Conservation (phyloP, 148 eudicot genomes). For the Vaccinium darrowii region DNA sequence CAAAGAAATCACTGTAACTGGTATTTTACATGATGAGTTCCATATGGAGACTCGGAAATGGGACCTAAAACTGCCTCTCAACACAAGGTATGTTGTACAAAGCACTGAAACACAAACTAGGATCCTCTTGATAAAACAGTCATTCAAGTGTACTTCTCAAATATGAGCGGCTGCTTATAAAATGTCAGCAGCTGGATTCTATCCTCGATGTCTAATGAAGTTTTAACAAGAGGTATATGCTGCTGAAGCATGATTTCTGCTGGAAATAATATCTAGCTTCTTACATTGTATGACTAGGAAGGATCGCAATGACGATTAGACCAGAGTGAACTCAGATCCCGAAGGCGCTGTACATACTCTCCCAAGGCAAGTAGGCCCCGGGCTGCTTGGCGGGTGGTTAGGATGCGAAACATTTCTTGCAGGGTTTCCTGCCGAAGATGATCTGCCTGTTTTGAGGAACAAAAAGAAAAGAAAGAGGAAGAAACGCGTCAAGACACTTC, state of each 20-base stretch:
- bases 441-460: constrained; percentile 64
- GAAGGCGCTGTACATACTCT: constrained; percentile 80
- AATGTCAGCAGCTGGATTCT: constrained; percentile 23
- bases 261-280: background rate
- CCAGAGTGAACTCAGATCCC: constrained; percentile 72
- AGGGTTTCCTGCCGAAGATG: constrained; percentile 74
- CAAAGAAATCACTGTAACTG: constrained; percentile 7
- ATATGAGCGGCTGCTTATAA: constrained; percentile 15
- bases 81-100: constrained; percentile 15
- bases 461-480: background rate
- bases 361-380: constrained; percentile 78
- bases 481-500: background rate
- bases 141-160: constrained; percentile 10
- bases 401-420: constrained; percentile 63
- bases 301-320: constrained; percentile 49
- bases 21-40: background rate
- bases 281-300: constrained; percentile 21
- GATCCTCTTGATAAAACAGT: background rate
- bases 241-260: background rate
- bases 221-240: background rate
- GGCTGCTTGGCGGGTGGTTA: constrained; percentile 71
- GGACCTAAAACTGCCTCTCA: background rate
- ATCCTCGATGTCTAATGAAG: background rate
- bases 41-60: background rate
- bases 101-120: background rate